phyloP scores from a whole-genome alignment of 345 rosid genomes.

The Atalantia buxifolia region DNA sequence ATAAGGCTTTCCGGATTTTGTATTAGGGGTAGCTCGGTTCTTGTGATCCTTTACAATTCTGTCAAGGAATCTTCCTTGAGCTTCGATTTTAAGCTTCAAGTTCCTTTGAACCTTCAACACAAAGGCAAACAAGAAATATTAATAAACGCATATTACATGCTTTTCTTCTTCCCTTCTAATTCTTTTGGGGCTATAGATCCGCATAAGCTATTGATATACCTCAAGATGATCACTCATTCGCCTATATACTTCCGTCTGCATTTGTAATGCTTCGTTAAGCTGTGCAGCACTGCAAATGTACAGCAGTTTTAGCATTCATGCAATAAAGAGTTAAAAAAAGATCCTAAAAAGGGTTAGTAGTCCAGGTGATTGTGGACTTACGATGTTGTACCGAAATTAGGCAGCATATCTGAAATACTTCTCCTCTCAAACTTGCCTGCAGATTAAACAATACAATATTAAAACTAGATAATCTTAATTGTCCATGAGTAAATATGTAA shows the following conservation, averaged over 20 bases:
- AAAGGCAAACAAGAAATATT: neutral
- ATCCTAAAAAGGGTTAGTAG: neutral
- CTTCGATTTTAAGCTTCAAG: conserved; percentile 52
- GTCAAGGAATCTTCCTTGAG: conserved; percentile 51
- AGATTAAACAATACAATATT: neutral
- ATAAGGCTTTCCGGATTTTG: conserved; percentile 19
- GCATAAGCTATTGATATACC: conserved; percentile 29
- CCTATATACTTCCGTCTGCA: conserved; percentile 42
- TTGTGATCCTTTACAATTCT: conserved; percentile 32
- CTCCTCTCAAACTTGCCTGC: conserved; percentile 55
- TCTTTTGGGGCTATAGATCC: neutral
- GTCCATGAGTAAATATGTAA: neutral
- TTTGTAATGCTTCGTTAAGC: conserved; percentile 48
- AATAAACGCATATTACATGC: neutral
- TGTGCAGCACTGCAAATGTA: conserved; percentile 42
- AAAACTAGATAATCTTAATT: neutral
- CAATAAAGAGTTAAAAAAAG: neutral
- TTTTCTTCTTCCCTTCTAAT: neutral
- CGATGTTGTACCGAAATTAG: conserved; percentile 54
- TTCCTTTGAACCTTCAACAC: conserved; percentile 40
- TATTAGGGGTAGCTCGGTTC: conserved; percentile 6
- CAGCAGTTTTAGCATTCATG: neutral
- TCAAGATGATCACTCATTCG: conserved; percentile 36
- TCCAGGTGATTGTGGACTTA: conserved; percentile 21
- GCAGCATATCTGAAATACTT: conserved; percentile 48